Evolutionary conservation across 495 filamentous ascomycete genomes (phyloP).

Genomic region (Annulohypoxylon moriforme): DNA sequence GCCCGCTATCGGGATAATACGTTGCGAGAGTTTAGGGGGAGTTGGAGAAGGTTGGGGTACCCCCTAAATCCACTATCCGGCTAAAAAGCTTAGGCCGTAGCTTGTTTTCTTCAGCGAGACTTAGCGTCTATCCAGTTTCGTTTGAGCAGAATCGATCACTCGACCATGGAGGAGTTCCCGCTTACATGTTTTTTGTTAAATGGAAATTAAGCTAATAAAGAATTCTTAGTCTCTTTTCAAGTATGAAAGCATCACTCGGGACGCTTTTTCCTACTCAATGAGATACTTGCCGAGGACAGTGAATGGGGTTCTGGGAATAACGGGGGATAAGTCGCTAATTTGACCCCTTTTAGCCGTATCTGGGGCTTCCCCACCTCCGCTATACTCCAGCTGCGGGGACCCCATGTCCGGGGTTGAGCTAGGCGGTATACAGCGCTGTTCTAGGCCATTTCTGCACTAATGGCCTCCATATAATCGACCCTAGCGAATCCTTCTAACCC

Average conservation of each 20-base stretch:
- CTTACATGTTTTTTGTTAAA: background rate
- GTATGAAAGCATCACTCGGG: background rate
- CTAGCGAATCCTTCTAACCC: conserved; percentile 3
- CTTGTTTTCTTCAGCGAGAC: conserved; percentile 6
- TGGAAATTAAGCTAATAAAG: background rate
- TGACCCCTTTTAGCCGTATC: conserved; percentile 31
- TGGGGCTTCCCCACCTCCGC: conserved; percentile 26
- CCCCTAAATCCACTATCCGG: conserved; percentile 1
- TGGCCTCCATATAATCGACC: background rate
- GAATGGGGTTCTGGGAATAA: conserved; percentile 7
- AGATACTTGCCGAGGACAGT: conserved; percentile 32
- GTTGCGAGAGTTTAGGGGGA: conserved; percentile 12
- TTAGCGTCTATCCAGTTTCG: conserved; percentile 9
- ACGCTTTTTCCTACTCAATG: background rate
- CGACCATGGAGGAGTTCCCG: background rate
- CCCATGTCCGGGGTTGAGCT: conserved; percentile 31
- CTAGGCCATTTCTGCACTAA: background rate
- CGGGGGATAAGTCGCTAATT: conserved; percentile 22
- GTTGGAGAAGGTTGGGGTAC: conserved; percentile 41
- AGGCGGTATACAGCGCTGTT: background rate
- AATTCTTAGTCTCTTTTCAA: background rate
- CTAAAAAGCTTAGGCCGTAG: conserved; percentile 7
- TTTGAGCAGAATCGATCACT: conserved; percentile 4
- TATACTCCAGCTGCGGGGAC: conserved; percentile 30
- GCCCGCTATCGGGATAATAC: conserved; percentile 34